Conservation (phyloP, 2,329 filamentous ascomycete genomes). For the Sporothrix euskadiensis region DNA sequence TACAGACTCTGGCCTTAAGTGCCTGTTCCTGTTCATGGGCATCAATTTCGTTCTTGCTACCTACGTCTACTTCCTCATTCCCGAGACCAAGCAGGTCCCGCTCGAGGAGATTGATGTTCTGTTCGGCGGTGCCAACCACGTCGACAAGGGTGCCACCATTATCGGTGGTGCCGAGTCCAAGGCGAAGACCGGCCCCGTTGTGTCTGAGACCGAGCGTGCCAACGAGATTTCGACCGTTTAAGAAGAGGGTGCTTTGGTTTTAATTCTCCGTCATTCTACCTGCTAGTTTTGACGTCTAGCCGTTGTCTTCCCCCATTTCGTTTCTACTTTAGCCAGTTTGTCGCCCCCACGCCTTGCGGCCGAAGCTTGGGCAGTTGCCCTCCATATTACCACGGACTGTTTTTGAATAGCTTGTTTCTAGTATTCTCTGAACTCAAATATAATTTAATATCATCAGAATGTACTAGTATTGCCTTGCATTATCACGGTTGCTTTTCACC, state of each 20-base stretch:
- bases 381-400: background rate
- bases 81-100: conserved; percentile 50
- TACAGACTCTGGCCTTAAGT: conserved; percentile 41
- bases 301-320: background rate
- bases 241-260: background rate
- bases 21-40: conserved; percentile 46
- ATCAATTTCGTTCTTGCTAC: conserved; percentile 48
- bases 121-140: conserved; percentile 59
- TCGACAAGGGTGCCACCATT: conserved; percentile 55
- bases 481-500: background rate
- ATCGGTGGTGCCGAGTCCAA: conserved; percentile 35
- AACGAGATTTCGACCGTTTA: background rate
- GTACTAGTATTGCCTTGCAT: background rate
- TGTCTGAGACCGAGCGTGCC: conserved; percentile 30
- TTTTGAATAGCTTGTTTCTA: background rate
- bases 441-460: background rate
- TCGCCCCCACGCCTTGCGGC: background rate
- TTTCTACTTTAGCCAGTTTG: background rate
- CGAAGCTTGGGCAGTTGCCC: background rate
- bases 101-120: conserved; percentile 59
- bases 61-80: conserved; percentile 51
- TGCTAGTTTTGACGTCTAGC: background rate
- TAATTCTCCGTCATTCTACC: background rate
- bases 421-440: background rate
- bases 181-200: conserved; percentile 28